Base-by-base conservation (phyloP, 2,329 filamentous ascomycete genomes). In the Penicillium occitanis region DNA sequence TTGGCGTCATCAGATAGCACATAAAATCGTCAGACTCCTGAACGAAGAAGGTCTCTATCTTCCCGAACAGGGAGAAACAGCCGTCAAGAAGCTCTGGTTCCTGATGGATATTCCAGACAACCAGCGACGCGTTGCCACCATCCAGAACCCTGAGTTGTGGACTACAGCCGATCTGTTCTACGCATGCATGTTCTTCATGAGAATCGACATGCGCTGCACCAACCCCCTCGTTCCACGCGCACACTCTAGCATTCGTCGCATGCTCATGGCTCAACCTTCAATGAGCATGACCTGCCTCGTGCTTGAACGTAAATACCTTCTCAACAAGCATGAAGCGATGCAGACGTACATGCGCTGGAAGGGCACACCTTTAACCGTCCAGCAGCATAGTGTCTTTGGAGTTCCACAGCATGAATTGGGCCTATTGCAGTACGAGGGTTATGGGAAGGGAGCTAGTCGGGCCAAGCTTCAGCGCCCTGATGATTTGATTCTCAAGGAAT, bases 51-150 rank as follows among this genome's bases (percentile, higher is more conserved):
- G 88, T 1, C 84, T 88, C 66, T 82, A 84, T 10, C 77, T 87
- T 62, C 88, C 89, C 0, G 59, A 68, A 0, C 74, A 76, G 30
- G 85, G 84, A 69, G 73, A 79, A 60, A 61, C 71, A 11, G 81
- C 83, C 1, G 77, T 91, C 55, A 82, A 87, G 71, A 90, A 91
- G 72, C 80, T 92, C 19, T 95, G 92, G 92, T 83, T 90, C 61
- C 73, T 91, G 40, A 87, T 92, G 81, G 90, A 93, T 71, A 79
- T 89, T 3, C 79, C 85, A 0, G 87, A 86, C 14, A 89, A 83
- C 60, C 71, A 69, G 0, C 79, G 84, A 14, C 86, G 91, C 0
- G 76, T 82, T 5, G 79, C 79, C 1, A 78, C 89, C 5, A 75
- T 92, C 5, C 80, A 80, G 35, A 86, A 86, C 73, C 62, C 63